Percentiles rank a stretch among this genome's conserved stretches.
These are phyloP conservation scores for Cladophialophora immunda DNA, from an alignment of 2,329 filamentous ascomycete genomes.

Conservation along the genomic window DNA sequence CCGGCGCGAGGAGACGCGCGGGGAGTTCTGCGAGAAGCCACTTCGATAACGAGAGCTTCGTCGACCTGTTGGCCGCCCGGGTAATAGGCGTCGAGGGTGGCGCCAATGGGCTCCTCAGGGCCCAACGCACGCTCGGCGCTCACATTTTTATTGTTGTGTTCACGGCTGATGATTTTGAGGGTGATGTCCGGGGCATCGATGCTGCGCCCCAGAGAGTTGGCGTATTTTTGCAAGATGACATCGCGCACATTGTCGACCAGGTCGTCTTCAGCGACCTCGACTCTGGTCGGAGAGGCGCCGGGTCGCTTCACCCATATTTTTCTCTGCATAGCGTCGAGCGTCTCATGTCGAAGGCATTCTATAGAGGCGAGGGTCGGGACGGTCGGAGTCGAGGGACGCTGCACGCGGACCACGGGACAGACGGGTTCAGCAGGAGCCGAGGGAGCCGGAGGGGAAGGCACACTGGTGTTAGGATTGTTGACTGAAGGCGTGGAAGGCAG, in stretches of 20 bases:
- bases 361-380: conserved; percentile 26
- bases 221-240: conserved; percentile 90
- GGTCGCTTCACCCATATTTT: conserved; percentile 97
- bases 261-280: conserved; percentile 85
- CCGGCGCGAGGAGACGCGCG: conserved; percentile 75
- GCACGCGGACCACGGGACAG: conserved; percentile 30
- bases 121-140: conserved; percentile 74
- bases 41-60: conserved; percentile 90
- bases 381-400: conserved; percentile 34
- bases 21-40: conserved; percentile 77
- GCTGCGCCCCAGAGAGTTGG: conserved; percentile 85
- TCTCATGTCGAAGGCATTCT: conserved; percentile 33
- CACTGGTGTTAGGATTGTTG: background rate
- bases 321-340: conserved; percentile 55
- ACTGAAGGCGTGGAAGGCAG: conserved; percentile 1
- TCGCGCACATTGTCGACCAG: conserved; percentile 95
- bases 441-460: background rate
- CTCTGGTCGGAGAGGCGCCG: conserved; percentile 83
- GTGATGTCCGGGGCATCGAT: conserved; percentile 92
- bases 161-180: conserved; percentile 78
- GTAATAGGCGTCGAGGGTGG: conserved; percentile 81
- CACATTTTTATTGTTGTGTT: conserved; percentile 54
- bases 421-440: background rate
- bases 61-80: conserved; percentile 86
- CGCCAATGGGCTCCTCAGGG: conserved; percentile 84